Conservation (phyloP, 1,139 yeast genomes). For the Diutina sp. region DNA sequence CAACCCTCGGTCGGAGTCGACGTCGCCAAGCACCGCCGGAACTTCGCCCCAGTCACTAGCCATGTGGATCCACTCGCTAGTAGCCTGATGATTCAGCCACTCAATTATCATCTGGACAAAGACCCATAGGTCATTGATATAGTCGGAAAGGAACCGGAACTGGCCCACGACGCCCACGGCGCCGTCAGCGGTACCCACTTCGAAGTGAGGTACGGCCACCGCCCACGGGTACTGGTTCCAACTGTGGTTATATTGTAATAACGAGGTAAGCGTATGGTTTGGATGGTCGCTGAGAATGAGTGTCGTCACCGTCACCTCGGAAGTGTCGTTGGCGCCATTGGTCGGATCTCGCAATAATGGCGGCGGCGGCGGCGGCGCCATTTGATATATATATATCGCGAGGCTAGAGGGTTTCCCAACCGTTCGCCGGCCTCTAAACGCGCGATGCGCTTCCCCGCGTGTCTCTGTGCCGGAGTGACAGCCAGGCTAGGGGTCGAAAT, state of each 20-base stretch:
- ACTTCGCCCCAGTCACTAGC: not conserved
- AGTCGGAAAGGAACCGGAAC: not conserved
- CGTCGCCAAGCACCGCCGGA: not conserved
- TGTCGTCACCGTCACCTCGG: not conserved
- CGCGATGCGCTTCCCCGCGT: not conserved
- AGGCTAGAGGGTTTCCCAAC: not conserved
- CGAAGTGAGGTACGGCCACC: not conserved
- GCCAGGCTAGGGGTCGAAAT: not conserved
- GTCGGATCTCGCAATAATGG: no score
- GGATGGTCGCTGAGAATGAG: not conserved
- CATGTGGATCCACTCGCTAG: not conserved
- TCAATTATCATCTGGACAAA: not conserved
- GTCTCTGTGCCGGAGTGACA: not conserved
- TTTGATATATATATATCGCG: no score
- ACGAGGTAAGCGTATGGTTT: not conserved
- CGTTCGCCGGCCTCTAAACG: not conserved
- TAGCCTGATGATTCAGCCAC: no score
- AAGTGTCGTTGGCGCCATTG: no score
- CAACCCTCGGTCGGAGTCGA: not conserved
- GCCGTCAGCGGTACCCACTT: not conserved
- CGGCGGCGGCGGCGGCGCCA: no score
- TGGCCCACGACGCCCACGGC: not conserved
- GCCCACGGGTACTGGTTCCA: not conserved
- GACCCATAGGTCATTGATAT: not conserved
- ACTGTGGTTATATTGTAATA: not conserved